phyloP scores from a whole-genome alignment of 176 grass and related monocot genomes.

The Bothriochloa decipiens region DNA sequence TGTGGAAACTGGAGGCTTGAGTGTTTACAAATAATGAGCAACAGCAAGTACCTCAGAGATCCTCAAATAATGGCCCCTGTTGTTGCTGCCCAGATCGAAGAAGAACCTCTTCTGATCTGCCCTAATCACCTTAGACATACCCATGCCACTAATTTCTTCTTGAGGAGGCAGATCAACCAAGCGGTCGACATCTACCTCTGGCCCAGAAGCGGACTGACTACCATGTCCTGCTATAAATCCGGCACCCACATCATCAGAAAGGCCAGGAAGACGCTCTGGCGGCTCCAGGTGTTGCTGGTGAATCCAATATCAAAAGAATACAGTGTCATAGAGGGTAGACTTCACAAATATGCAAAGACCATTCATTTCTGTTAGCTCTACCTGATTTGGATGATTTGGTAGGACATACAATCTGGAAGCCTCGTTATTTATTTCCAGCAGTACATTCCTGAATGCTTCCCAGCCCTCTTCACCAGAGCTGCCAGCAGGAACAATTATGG shows the following conservation, averaged over 20 bases:
- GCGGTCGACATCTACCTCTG: slow-evolving; percentile 76
- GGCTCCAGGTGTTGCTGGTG: slow-evolving; percentile 84
- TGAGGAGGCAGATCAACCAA: slow-evolving; percentile 80
- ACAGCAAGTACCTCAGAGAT: slow-evolving; percentile 81
- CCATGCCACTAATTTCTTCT: slow-evolving; percentile 85
- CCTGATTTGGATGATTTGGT: slow-evolving; percentile 71
- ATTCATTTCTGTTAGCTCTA: slow-evolving; percentile 26
- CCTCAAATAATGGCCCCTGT: slow-evolving; percentile 92
- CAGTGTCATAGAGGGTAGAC: background rate
- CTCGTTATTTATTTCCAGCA: slow-evolving; percentile 88
- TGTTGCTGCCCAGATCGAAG: slow-evolving; percentile 97
- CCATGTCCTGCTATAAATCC: slow-evolving; percentile 97
- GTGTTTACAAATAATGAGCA: slow-evolving; percentile 3
- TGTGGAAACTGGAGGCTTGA: background rate
- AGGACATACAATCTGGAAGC: slow-evolving; percentile 68
- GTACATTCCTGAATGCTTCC: slow-evolving; percentile 92
- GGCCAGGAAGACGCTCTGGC: slow-evolving; percentile 74
- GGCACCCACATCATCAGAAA: slow-evolving; percentile 98
- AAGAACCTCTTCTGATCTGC: slow-evolving; percentile 98
- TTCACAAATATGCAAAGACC: slow-evolving; percentile 9
- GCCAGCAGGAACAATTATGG: slow-evolving; percentile 93
- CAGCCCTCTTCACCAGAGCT: slow-evolving; percentile 98
- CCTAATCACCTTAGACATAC: slow-evolving; percentile 96
- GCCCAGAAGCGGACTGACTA: slow-evolving; percentile 60
- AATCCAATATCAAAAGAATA: slow-evolving; percentile 19